Evolutionary conservation across 495 filamentous ascomycete species (phyloP).

Genomic region (Darksidea phi): DNA sequence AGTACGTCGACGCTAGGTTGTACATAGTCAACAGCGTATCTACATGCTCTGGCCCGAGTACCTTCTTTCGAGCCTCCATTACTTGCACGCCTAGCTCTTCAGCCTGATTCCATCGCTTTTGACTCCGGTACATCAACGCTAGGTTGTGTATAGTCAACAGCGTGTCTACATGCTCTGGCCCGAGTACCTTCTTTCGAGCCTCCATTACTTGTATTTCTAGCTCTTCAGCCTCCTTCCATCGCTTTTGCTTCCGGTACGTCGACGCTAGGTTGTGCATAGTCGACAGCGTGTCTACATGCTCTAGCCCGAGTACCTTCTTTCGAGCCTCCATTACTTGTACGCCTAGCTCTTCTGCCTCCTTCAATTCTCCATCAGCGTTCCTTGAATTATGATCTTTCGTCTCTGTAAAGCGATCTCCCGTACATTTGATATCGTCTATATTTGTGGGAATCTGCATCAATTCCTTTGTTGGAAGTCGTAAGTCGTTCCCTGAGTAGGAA

Average conservation of each 20-base stretch:
- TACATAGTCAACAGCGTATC: not conserved
- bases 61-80: no score
- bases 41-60: conserved; percentile 2
- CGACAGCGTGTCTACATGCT: conserved; percentile 4
- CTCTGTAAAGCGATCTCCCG: not conserved
- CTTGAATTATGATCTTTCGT: not conserved
- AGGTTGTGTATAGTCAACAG: conserved; percentile 10
- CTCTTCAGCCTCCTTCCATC: conserved; percentile 15
- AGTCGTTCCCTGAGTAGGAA: not conserved
- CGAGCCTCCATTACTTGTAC: no score
- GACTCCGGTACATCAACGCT: not conserved
- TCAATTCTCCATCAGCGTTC: not conserved
- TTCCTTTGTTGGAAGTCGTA: not conserved
- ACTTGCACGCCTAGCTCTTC: no score
- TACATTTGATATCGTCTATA: not conserved
- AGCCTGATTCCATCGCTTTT: not conserved
- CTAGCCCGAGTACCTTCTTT: no score
- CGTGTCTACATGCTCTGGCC: conserved; percentile 14
- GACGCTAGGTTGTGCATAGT: conserved; percentile 9
- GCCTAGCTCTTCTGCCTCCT: conserved; percentile 27
- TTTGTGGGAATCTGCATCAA: not conserved
- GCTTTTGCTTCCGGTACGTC: conserved; percentile 13
- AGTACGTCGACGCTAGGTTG: not conserved
- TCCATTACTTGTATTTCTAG: conserved; percentile 11
- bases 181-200: conserved; percentile 13